phyloP scores from a whole-genome alignment of 2,329 filamentous ascomycete species.

The Drechslera avenae region DNA sequence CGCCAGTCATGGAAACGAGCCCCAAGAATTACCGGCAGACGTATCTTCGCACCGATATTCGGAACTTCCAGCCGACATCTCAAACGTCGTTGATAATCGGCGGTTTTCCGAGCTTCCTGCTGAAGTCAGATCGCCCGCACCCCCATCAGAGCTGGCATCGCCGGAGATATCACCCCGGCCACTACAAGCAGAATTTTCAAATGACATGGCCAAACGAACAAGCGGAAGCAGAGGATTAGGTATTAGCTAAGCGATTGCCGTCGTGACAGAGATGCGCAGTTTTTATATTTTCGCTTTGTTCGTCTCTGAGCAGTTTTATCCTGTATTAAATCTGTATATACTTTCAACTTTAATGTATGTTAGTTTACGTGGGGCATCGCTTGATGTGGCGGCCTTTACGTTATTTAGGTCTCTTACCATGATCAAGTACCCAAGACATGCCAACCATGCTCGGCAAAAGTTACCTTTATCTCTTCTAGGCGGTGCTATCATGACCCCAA shows the following conservation, averaged over 20 bases:
- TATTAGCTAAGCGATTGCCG: not conserved
- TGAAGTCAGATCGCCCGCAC: not conserved
- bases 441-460: too few relatives aligned
- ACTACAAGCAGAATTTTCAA: slow-evolving; percentile 17
- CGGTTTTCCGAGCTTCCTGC: slow-evolving; percentile 31
- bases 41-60: slow-evolving; percentile 20
- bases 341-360: too few relatives aligned
- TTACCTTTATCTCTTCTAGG: too few relatives aligned
- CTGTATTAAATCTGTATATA: too few relatives aligned
- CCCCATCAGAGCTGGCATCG: slow-evolving; percentile 26
- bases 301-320: too few relatives aligned
- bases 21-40: slow-evolving; percentile 28
- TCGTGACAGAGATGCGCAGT: too few relatives aligned
- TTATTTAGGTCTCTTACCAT: too few relatives aligned
- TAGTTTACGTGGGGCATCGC: too few relatives aligned
- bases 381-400: too few relatives aligned
- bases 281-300: too few relatives aligned
- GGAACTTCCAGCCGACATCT: slow-evolving; percentile 30
- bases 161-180: slow-evolving; percentile 25
- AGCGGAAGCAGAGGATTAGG: slow-evolving; percentile 16
- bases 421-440: too few relatives aligned
- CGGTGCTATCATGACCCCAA: too few relatives aligned
- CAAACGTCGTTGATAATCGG: slow-evolving; percentile 9
- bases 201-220: slow-evolving; percentile 15
- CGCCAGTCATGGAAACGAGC: slow-evolving; percentile 18